phyloP scores from a whole-genome alignment of 176 grass and related monocot genomes.

The Pharus latifolius region DNA sequence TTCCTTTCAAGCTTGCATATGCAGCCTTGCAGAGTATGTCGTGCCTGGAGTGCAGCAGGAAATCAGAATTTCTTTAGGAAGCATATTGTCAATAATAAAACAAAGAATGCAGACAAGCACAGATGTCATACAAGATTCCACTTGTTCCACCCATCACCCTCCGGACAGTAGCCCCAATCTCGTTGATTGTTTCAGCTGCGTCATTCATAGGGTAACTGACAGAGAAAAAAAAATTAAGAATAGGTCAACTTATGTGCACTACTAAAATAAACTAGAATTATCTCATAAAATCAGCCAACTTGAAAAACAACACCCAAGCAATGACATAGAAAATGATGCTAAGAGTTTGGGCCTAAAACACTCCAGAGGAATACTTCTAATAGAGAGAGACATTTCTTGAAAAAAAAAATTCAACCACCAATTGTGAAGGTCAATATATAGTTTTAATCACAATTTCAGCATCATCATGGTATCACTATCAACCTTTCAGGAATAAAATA shows the following conservation, averaged over 20 bases:
- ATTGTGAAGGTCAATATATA: neutral
- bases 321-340: neutral
- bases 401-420: neutral
- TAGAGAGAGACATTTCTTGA: neutral
- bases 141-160: constrained; percentile 98
- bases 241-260: neutral
- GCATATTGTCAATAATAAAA: constrained; percentile 8
- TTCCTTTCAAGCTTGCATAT: constrained; percentile 88
- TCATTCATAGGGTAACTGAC: constrained; percentile 92
- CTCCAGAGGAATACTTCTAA: neutral
- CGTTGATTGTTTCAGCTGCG: constrained; percentile 90
- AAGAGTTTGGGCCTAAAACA: neutral
- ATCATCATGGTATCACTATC: neutral
- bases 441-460: neutral
- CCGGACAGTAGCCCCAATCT: constrained; percentile 74
- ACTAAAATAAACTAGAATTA: constrained; percentile 11
- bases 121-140: constrained; percentile 78
- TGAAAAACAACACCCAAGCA: neutral
- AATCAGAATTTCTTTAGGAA: constrained; percentile 5
- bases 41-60: constrained; percentile 45
- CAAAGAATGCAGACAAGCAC: neutral
- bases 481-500: neutral
- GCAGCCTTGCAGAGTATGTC: constrained; percentile 97
- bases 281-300: constrained; percentile 2
- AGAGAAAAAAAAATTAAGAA: constrained; percentile 20